Evolutionary conservation across 768 basidiomycete species (phyloP).

Genomic region (Lactarius hatsudake): DNA sequence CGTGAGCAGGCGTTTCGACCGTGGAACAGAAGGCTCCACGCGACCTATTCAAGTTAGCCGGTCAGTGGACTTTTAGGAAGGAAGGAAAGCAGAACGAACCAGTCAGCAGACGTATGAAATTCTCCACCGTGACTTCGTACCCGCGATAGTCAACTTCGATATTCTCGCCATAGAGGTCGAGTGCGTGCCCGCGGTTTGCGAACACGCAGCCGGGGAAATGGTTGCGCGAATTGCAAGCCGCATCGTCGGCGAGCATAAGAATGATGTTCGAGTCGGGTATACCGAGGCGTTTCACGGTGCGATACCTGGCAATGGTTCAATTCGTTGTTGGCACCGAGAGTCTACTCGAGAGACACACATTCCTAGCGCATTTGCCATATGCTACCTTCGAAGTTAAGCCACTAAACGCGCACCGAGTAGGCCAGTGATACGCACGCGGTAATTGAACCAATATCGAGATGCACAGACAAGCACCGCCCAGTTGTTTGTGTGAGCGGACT

Average conservation of each 20-base stretch:
- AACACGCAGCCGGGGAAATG: slow-evolving; percentile 90
- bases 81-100: slow-evolving; percentile 50
- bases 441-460: slow-evolving; percentile 98
- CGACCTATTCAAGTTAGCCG: slow-evolving; percentile 54
- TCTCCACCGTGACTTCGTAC: slow-evolving; percentile 97
- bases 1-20: slow-evolving; percentile 87
- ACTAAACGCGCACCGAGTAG: not conserved
- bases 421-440: slow-evolving; percentile 59
- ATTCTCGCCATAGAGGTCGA: slow-evolving; percentile 93
- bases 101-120: slow-evolving; percentile 87
- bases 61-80: not conserved
- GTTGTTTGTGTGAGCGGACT: slow-evolving; percentile 80
- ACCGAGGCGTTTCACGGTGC: slow-evolving; percentile 95
- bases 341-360: slow-evolving; percentile 53
- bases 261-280: slow-evolving; percentile 99
- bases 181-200: slow-evolving; percentile 73
- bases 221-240: slow-evolving; percentile 90
- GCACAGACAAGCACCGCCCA: slow-evolving; percentile 98
- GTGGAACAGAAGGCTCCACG: slow-evolving; percentile 77
- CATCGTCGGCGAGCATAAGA: slow-evolving; percentile 97
- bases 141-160: slow-evolving; percentile 99
- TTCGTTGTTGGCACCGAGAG: not conserved
- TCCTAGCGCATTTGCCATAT: slow-evolving; percentile 97
- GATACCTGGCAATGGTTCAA: slow-evolving; percentile 60
- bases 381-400: slow-evolving; percentile 45